Conservation (phyloP, 148 eudicot species). For the Camellia lanceoleosa region DNA sequence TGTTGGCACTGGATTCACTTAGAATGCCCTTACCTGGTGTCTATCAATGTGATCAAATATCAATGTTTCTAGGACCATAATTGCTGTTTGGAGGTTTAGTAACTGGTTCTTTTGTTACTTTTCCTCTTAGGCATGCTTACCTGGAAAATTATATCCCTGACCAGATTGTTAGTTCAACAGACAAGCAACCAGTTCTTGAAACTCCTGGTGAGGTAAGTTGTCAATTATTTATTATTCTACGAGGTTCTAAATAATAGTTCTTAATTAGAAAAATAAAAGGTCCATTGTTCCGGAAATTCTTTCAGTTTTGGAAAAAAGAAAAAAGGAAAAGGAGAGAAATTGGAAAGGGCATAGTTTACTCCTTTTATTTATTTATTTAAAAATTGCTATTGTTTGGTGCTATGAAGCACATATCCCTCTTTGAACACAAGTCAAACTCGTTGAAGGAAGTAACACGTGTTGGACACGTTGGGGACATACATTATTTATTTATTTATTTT, state of each 20-base stretch:
- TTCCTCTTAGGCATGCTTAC: slow-evolving; percentile 55
- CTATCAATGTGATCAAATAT: neutral
- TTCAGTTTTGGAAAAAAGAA: slow-evolving; percentile 6
- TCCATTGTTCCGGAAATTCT: neutral
- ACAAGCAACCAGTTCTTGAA: slow-evolving; percentile 84
- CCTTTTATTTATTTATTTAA: neutral
- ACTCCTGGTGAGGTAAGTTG: slow-evolving; percentile 88
- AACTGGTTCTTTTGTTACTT: neutral
- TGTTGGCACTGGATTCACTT: neutral
- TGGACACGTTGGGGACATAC: too few relatives aligned
- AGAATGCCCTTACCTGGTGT: neutral
- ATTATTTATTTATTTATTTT: too few relatives aligned
- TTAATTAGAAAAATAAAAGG: neutral
- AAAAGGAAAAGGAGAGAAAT: slow-evolving; percentile 8
- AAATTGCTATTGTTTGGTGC: too few relatives aligned
- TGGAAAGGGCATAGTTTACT: neutral
- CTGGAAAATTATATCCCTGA: slow-evolving; percentile 60
- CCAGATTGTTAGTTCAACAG: slow-evolving; percentile 64
- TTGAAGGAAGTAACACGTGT: too few relatives aligned
- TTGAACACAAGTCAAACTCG: too few relatives aligned
- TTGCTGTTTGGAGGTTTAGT: neutral
- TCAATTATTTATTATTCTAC: slow-evolving; percentile 4
- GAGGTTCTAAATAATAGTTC: neutral
- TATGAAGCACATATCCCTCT: too few relatives aligned
- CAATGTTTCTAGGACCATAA: neutral